Percentiles rank a stretch among this genome's conserved stretches.
phyloP scores from a whole-genome alignment of 352 stramenopile genomes.

The Phytophthora ramorum region DNA sequence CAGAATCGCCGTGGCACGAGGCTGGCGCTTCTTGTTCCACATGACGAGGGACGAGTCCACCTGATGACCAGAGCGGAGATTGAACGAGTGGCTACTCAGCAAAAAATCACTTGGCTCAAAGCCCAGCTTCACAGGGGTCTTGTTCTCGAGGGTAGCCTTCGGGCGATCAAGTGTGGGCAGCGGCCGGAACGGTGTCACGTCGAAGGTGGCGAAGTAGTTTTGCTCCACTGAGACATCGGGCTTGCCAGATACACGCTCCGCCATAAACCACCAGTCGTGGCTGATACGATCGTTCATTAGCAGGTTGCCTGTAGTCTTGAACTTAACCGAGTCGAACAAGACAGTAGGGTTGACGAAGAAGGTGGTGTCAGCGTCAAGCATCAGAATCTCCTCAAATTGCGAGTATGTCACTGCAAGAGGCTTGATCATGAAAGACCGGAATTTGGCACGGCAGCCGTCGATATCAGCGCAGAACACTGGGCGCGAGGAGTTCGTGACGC shows the following conservation, averaged over 20 bases:
- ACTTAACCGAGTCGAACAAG: constrained; percentile 60
- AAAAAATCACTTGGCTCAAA: constrained; percentile 41
- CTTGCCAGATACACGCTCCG: constrained; percentile 16
- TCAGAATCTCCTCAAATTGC: constrained; percentile 65
- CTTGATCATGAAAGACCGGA: constrained; percentile 67
- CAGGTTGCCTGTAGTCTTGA: constrained; percentile 51
- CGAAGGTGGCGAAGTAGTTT: constrained; percentile 37
- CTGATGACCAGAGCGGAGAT: constrained; percentile 46
- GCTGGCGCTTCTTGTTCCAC: constrained; percentile 53
- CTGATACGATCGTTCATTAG: constrained; percentile 69
- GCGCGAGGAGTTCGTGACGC: constrained; percentile 27
- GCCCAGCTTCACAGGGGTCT: constrained; percentile 24
- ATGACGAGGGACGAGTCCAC: constrained; percentile 58
- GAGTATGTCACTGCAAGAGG: constrained; percentile 57
- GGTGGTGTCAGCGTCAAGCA: constrained; percentile 68
- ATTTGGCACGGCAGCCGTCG: constrained; percentile 45
- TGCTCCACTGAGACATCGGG: constrained; percentile 32
- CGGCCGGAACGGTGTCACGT: constrained; percentile 32
- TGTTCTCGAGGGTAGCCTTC: constrained; percentile 32
- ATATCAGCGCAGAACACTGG: constrained; percentile 55
- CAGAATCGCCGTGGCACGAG: constrained; percentile 49
- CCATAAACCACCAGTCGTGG: constrained; percentile 41
- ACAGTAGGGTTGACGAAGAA: constrained; percentile 61
- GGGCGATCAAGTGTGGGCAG: constrained; percentile 27
- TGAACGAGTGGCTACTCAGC: constrained; percentile 43